Evolutionary conservation across 108 stramenopile genomes (phyloP).

Genomic region (Phaeodactylum tricornutum): DNA sequence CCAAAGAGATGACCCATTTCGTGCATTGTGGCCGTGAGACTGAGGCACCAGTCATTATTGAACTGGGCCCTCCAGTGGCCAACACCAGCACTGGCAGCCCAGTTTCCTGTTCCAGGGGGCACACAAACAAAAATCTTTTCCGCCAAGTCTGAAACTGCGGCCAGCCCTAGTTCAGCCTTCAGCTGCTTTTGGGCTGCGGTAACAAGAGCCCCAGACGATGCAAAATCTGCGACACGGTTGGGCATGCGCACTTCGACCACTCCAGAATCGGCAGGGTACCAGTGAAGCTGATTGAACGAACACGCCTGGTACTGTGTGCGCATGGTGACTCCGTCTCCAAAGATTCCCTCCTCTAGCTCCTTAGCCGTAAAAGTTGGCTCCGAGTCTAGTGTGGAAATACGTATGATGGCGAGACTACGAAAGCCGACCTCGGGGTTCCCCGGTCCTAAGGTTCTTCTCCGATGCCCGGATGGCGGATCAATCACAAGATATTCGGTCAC

Average conservation of each 20-base stretch:
- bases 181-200: neutral
- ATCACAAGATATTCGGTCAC: too few species aligned
- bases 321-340: neutral
- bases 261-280: neutral
- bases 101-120: constrained; percentile 11
- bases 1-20: constrained; percentile 61
- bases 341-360: neutral
- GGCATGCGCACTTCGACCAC: constrained; percentile 2
- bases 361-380: neutral
- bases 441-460: too few species aligned
- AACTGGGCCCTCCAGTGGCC: constrained; percentile 28
- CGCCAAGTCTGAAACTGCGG: neutral
- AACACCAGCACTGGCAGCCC: constrained; percentile 6
- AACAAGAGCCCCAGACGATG: neutral
- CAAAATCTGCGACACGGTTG: neutral
- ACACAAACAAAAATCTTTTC: constrained; percentile 3
- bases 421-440: too few species aligned
- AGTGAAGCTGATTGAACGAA: neutral
- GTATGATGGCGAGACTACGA: too few species aligned
- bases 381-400: constrained; percentile 8
- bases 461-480: too few species aligned
- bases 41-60: constrained; percentile 40
- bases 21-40: constrained; percentile 28
- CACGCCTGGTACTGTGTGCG: constrained; percentile 4
- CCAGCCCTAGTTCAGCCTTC: neutral